phyloP scores from a whole-genome alignment of 23 red algal genomes.

The Gracilariopsis chorda region DNA sequence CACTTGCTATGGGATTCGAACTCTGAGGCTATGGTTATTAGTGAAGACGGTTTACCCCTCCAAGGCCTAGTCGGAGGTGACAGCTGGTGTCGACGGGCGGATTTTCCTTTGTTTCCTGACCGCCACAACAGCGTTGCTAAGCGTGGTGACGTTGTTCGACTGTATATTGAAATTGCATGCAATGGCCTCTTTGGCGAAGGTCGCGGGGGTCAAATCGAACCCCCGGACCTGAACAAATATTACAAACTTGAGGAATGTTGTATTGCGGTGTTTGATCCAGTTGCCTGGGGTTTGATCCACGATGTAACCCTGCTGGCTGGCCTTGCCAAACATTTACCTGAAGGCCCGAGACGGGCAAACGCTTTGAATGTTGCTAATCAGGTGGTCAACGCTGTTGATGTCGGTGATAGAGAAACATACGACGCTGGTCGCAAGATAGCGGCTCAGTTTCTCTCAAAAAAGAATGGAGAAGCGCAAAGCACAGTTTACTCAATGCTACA shows the following conservation, averaged over 20 bases:
- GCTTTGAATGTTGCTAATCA: conserved; percentile 66
- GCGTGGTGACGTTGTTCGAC: conserved; percentile 4
- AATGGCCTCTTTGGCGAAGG: conserved; percentile 87
- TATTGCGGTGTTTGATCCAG: conserved; percentile 48
- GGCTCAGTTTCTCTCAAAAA: conserved; percentile 34
- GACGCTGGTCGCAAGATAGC: conserved; percentile 19
- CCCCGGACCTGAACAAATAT: conserved; percentile 56
- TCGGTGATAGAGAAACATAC: conserved; percentile 30
- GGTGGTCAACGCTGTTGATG: conserved; percentile 71
- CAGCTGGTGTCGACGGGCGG: conserved; percentile 45
- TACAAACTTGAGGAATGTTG: conserved; percentile 55
- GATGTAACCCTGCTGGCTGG: conserved; percentile 63
- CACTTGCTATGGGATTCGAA: conserved; percentile 81
- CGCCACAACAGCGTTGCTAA: conserved; percentile 6
- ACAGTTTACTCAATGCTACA: conserved; percentile 61
- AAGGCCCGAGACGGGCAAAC: conserved; percentile 37
- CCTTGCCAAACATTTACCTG: conserved; percentile 44
- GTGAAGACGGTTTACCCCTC: conserved; percentile 31
- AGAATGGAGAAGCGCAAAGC: conserved; percentile 14
- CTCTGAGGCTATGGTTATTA: conserved; percentile 70
- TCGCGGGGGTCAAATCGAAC: conserved; percentile 79
- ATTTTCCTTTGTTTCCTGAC: conserved; percentile 37
- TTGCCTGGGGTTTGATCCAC: conserved; percentile 70
- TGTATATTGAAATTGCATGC: conserved; percentile 90
- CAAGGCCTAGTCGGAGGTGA: conserved; percentile 73